Evolutionary conservation across 1,139 yeast genomes (phyloP), one percentile per base, ranked within the genome.

Genomic region (Pichia sp.): DNA sequence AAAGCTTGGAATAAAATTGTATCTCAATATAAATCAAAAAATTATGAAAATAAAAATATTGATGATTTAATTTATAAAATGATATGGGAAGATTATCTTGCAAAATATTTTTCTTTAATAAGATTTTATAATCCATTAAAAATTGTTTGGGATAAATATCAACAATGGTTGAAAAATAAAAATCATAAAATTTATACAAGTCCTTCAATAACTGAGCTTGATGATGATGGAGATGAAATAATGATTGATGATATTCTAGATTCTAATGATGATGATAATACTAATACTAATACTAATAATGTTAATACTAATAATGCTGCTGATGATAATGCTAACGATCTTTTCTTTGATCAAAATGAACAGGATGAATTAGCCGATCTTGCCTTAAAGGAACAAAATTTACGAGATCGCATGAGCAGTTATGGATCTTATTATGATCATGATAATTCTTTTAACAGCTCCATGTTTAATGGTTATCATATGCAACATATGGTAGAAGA

Each of bases 41-140:
- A 36, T 28, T 11, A 37, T 9, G 40, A 35, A 8, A 37, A 42
- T 26, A 36, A 35, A 36, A 26, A 39, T 32, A 37, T 45, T 6
- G 50, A 53, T 25, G 47, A 45, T 12, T 28, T 44, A 10, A 31
- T 51, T 6, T 45, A 42, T 30, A 46, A 33, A 29, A 27, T 51
- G 34, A 45, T 55, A 25, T 49, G 51, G 51, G 46, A 53, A 33
- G 52, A 47, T 26, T 54, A 50, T 32, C 24, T 55, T 4, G 41
- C 44, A 2, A 54, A 50, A 29, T 49, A 54, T 41, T 48, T 50
- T 32, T 43, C 56, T 3, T n/a, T 55, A 20, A 43, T 55, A 4
- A 43, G 44, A 33, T 53, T 52, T 32, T 48, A 46, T 29, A 37
- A 55, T 38, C 58, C 56, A 2, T 20, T 47, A 4, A 36, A 48